Conservation (phyloP, 2,329 filamentous ascomycete species). For the Colletotrichum simmondsii region DNA sequence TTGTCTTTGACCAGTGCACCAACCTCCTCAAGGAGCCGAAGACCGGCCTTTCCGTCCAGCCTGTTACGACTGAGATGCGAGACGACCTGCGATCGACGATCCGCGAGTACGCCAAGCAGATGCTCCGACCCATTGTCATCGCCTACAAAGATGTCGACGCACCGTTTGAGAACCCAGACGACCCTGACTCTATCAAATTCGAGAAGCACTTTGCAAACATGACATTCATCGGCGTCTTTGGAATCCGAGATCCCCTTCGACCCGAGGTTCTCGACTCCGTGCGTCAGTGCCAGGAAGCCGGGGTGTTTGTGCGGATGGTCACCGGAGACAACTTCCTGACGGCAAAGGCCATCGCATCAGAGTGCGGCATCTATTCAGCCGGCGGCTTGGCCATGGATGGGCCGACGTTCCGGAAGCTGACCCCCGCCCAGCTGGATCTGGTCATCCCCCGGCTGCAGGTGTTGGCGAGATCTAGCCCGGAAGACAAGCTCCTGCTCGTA, state of each 20-base stretch:
- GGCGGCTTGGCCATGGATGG: conserved; percentile 76
- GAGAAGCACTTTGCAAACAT: conserved; percentile 47
- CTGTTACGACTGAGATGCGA: conserved; percentile 45
- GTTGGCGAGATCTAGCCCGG: conserved; percentile 72
- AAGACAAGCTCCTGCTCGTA: conserved; percentile 74
- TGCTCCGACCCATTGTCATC: conserved; percentile 73
- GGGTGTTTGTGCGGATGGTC: conserved; percentile 60
- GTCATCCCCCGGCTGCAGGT: conserved; percentile 71
- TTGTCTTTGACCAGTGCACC: conserved; percentile 59
- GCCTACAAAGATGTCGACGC: conserved; percentile 74
- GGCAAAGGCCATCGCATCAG: conserved; percentile 77
- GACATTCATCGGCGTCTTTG: conserved; percentile 62
- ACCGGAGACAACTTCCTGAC: conserved; percentile 68
- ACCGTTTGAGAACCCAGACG: conserved; percentile 21
- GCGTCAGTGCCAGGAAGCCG: conserved; percentile 53
- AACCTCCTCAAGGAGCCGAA: conserved; percentile 57
- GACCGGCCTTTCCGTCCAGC: conserved; percentile 40
- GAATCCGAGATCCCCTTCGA: conserved; percentile 59
- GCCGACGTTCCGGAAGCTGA: conserved; percentile 72
- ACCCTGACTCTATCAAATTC: conserved; percentile 30
- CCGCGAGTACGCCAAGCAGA: conserved; percentile 70
- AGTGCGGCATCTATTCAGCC: conserved; percentile 75
- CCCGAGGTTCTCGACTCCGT: conserved; percentile 55
- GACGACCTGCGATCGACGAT: conserved; percentile 47
- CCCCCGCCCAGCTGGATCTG: conserved; percentile 67